Percentiles rank a stretch among this genome's conserved stretches.
These are phyloP conservation scores for Choanephora cucurbitarum DNA, from an alignment of 371 early-diverging fungal species.

Conservation along the genomic window DNA sequence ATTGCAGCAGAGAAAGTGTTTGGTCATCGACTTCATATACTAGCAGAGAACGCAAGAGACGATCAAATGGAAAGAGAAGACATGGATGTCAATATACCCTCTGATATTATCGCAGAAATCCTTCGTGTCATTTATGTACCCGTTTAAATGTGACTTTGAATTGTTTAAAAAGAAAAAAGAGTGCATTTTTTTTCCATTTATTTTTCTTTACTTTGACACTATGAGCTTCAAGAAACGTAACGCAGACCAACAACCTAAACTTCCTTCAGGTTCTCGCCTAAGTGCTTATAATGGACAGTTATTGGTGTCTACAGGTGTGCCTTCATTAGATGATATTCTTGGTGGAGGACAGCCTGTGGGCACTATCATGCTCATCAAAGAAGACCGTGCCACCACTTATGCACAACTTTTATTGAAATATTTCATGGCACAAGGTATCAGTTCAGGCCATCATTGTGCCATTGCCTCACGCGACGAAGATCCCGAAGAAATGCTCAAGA, in stretches of 20 bases:
- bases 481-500: conserved; percentile 54
- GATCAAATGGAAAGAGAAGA: conserved; percentile 33
- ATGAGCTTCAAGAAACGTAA: conserved; percentile 76
- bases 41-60: conserved; percentile 18
- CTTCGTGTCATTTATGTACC: conserved; percentile 32
- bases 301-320: conserved; percentile 85
- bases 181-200: conserved; percentile 3
- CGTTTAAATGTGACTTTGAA: conserved; percentile 12
- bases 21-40: conserved; percentile 43
- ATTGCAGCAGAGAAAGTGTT: conserved; percentile 64
- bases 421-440: conserved; percentile 86
- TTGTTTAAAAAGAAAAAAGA: not conserved
- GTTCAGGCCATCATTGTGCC: conserved; percentile 72
- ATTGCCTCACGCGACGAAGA: conserved; percentile 70
- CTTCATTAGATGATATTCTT: conserved; percentile 85
- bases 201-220: not conserved
- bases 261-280: conserved; percentile 76
- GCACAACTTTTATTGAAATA: conserved; percentile 79
- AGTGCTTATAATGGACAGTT: conserved; percentile 81
- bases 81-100: conserved; percentile 23
- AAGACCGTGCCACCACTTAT: conserved; percentile 85
- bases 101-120: conserved; percentile 35
- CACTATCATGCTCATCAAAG: conserved; percentile 75
- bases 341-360: conserved; percentile 90
- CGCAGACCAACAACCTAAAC: conserved; percentile 62